phyloP scores from a whole-genome alignment of 208 protist genomes.

The Crithidia expoeki region DNA sequence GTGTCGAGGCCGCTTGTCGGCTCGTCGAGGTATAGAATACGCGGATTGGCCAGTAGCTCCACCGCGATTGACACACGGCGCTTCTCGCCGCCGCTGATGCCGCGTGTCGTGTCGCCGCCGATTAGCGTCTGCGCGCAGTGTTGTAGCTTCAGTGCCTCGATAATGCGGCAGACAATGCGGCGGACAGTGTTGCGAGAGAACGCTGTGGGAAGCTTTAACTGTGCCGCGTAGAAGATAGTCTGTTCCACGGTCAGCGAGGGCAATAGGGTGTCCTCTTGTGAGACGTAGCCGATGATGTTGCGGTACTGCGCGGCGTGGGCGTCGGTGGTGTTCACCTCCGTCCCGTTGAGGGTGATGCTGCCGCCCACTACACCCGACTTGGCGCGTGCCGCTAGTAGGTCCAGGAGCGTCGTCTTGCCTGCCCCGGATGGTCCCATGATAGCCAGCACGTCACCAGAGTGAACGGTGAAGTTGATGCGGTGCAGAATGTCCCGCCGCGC shows the following conservation, averaged over 20 bases:
- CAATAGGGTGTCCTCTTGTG: conserved; percentile 92
- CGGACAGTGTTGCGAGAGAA: conserved; percentile 75
- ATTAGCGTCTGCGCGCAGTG: conserved; percentile 83
- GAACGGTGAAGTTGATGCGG: conserved; percentile 76
- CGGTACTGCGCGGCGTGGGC: conserved; percentile 55
- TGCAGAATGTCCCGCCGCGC: conserved; percentile 58
- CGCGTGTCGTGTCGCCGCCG: conserved; percentile 67
- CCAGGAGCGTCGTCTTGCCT: conserved; percentile 92
- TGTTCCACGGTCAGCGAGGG: conserved; percentile 86
- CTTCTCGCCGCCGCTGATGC: conserved; percentile 92
- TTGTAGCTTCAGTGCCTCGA: conserved; percentile 69
- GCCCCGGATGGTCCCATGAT: conserved; percentile 92
- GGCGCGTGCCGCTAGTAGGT: conserved; percentile 72
- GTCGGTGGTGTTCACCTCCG: conserved; percentile 37
- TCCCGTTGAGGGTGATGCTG: conserved; percentile 74
- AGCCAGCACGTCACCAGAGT: conserved; percentile 82
- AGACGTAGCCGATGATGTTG: conserved; percentile 91
- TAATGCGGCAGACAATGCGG: conserved; percentile 67
- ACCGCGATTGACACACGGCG: conserved; percentile 92
- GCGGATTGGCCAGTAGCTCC: conserved; percentile 90
- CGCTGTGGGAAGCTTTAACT: conserved; percentile 86
- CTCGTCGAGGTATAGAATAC: conserved; percentile 93
- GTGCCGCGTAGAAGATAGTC: conserved; percentile 88
- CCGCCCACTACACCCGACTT: conserved; percentile 63
- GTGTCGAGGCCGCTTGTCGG: conserved; percentile 91